phyloP scores from a whole-genome alignment of 805 yeast genomes.

The Wickerhamomyces alni region DNA sequence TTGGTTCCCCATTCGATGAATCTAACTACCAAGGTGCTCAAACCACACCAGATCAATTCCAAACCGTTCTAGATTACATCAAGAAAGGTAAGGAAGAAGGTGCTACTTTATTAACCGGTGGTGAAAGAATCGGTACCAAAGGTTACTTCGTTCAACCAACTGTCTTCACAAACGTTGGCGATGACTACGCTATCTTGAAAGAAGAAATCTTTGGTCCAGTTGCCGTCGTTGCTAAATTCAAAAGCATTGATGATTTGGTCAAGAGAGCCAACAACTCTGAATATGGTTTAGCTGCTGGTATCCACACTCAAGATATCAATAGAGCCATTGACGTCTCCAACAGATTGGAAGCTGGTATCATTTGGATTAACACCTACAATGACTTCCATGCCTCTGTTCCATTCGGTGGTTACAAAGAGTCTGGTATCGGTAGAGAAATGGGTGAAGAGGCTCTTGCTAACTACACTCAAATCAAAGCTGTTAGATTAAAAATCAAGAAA shows the following conservation, averaged over 20 bases:
- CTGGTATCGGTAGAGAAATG: conserved; percentile 72
- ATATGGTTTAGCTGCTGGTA: conserved; percentile 64
- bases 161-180: conserved; percentile 48
- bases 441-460: conserved; percentile 61
- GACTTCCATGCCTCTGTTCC: conserved; percentile 64
- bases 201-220: conserved; percentile 70
- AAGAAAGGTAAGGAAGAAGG: conserved; percentile 52
- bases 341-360: conserved; percentile 54
- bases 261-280: conserved; percentile 50
- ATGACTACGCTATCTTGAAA: conserved; percentile 44
- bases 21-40: conserved; percentile 60
- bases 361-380: conserved; percentile 64
- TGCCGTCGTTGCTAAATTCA: conserved; percentile 53
- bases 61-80: conserved; percentile 52
- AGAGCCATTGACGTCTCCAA: conserved; percentile 49
- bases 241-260: conserved; percentile 50
- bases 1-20: conserved; percentile 59
- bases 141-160: conserved; percentile 63
- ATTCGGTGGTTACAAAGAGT: conserved; percentile 65
- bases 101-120: conserved; percentile 54
- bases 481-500: conserved; percentile 40
- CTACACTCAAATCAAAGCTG: conserved; percentile 62
- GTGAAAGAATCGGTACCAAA: conserved; percentile 48
- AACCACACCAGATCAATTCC: conserved; percentile 52
- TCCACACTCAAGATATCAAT: conserved; percentile 50